Evolutionary conservation across 495 filamentous ascomycete species (phyloP).

Genomic region (Staphylotrichum tortipilum): DNA sequence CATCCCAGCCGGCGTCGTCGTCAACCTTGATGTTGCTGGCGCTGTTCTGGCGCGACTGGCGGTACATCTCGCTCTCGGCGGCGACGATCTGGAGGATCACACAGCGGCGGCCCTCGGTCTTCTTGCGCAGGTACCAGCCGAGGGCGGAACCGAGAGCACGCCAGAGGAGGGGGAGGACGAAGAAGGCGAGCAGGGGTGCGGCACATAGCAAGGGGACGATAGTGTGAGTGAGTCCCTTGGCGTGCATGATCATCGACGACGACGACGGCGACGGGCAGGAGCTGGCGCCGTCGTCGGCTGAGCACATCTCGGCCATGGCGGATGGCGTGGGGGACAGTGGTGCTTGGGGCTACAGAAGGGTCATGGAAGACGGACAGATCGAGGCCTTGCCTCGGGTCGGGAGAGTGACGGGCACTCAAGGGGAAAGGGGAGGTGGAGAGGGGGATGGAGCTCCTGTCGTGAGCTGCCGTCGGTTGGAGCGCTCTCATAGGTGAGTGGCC

Average conservation of each 20-base stretch:
- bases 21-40: constrained; percentile 43
- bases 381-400: too few species aligned
- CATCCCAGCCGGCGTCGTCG: constrained; percentile 69
- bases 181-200: constrained; percentile 23
- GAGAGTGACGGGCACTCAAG: too few species aligned
- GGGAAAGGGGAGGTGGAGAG: too few species aligned
- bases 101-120: constrained; percentile 54
- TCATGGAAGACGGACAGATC: too few species aligned
- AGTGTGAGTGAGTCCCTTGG: constrained; percentile 12
- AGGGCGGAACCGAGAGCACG: constrained; percentile 36
- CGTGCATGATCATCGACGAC: constrained; percentile 17
- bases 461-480: too few species aligned
- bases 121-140: constrained; percentile 59
- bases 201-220: constrained; percentile 14
- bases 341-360: background rate
- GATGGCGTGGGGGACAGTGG: background rate
- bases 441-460: too few species aligned
- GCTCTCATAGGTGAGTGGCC: too few species aligned
- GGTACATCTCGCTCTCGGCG: constrained; percentile 49
- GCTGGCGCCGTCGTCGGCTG: constrained; percentile 1
- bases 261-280: background rate
- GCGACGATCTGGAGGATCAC: constrained; percentile 53
- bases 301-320: background rate
- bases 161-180: constrained; percentile 29
- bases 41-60: constrained; percentile 25